phyloP scores from a whole-genome alignment of 1,284 basidiomycete genomes.

The Erythrobasidium hasegawianum region DNA sequence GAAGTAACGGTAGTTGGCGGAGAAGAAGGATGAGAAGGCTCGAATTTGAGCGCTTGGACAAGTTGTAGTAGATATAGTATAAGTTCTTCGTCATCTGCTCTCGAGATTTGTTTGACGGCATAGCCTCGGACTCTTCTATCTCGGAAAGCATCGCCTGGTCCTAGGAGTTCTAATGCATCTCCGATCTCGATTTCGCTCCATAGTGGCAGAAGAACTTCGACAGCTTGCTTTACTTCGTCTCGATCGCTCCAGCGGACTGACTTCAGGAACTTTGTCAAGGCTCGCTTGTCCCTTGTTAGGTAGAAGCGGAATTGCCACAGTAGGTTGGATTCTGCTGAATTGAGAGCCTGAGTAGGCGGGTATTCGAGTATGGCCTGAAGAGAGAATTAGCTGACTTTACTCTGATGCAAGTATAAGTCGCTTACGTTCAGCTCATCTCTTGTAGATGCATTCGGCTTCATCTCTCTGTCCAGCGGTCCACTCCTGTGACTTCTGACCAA shows the following conservation, averaged over 20 bases:
- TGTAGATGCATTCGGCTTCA: slow-evolving; percentile 87
- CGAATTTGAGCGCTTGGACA: slow-evolving; percentile 95
- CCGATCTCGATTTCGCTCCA: slow-evolving; percentile 98
- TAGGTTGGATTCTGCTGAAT: slow-evolving; percentile 87
- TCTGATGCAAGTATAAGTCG: too few relatives aligned
- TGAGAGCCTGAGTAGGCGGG: slow-evolving; percentile 81
- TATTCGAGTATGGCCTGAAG: slow-evolving; percentile 91
- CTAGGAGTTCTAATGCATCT: slow-evolving; percentile 90
- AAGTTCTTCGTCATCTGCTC: slow-evolving; percentile 94
- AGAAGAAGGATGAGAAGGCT: slow-evolving; percentile 48
- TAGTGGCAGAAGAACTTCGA: slow-evolving; percentile 88
- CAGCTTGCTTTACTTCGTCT: slow-evolving; percentile 94
- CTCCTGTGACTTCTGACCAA: slow-evolving; percentile 91
- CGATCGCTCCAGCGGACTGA: slow-evolving; percentile 96
- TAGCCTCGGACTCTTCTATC: slow-evolving; percentile 89
- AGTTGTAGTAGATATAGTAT: slow-evolving; percentile 89
- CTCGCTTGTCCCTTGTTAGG: slow-evolving; percentile 73
- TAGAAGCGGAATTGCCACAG: slow-evolving; percentile 99
- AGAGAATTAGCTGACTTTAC: too few relatives aligned
- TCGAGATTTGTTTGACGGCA: slow-evolving; percentile 81
- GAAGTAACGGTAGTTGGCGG: slow-evolving; percentile 26
- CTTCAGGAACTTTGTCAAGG: slow-evolving; percentile 93
- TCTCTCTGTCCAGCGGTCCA: slow-evolving; percentile 87
- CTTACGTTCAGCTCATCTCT: slow-evolving; percentile 83
- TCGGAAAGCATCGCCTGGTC: slow-evolving; percentile 65